phyloP scores from a whole-genome alignment of 2,329 filamentous ascomycete species.

The Aspergillus sp. region DNA sequence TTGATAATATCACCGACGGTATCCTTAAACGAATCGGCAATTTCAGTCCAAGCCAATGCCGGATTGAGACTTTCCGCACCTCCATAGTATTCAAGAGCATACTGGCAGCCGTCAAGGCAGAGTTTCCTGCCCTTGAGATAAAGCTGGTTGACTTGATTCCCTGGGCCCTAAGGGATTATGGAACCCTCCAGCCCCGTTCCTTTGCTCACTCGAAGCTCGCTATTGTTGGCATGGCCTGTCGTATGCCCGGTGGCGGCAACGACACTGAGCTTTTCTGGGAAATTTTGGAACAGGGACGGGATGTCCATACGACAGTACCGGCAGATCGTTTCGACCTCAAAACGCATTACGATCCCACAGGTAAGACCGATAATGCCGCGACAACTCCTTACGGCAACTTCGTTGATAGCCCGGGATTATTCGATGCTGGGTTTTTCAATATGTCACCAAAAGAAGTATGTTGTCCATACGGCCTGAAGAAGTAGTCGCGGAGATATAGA shows the following conservation, averaged over 20 bases:
- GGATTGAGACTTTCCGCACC: conserved; percentile 9
- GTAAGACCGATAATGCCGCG: conserved; percentile 33
- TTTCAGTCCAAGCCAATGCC: background rate
- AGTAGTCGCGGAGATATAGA: background rate
- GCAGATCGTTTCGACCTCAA: conserved; percentile 35
- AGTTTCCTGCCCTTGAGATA: conserved; percentile 1
- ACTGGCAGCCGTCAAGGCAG: background rate
- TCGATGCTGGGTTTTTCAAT: conserved; percentile 43
- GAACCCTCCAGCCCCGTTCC: background rate
- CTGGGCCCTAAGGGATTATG: conserved; percentile 7
- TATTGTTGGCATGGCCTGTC: conserved; percentile 27
- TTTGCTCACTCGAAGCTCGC: conserved; percentile 23
- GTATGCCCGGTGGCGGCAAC: conserved; percentile 22
- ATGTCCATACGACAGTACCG: conserved; percentile 31
- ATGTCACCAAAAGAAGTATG: conserved; percentile 60
- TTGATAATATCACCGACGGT: conserved; percentile 9
- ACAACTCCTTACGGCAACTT: conserved; percentile 36
- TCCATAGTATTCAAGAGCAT: conserved; percentile 9
- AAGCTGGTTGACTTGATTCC: background rate
- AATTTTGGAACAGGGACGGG: conserved; percentile 31
- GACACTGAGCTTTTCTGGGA: conserved; percentile 36
- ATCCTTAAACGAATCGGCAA: conserved; percentile 1
- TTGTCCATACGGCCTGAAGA: background rate
- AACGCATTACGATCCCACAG: conserved; percentile 34
- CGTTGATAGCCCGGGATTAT: conserved; percentile 37